Conservation (phyloP, 305 asterid species). For the Fraxinus sp. region DNA sequence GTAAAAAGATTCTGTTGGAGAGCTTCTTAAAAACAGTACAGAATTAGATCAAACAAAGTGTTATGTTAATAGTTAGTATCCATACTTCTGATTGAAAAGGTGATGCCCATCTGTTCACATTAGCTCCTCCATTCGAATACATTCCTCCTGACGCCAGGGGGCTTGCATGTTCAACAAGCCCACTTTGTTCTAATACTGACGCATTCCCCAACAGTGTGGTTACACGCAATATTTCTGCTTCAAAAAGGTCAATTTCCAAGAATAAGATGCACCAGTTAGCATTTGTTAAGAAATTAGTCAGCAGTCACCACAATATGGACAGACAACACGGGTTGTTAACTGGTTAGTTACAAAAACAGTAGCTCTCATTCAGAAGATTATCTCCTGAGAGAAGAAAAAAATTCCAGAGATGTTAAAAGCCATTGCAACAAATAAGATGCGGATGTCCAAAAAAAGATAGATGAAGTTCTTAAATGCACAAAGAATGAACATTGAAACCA, state of each 20-base stretch:
- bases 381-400: conserved; percentile 29
- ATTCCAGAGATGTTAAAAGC: conserved; percentile 33
- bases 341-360: conserved; percentile 55
- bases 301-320: conserved; percentile 86
- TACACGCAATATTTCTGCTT: conserved; percentile 92
- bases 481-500: neutral
- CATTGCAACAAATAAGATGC: conserved; percentile 22
- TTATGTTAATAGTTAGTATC: conserved; percentile 96
- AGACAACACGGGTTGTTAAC: conserved; percentile 52
- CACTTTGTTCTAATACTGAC: conserved; percentile 98
- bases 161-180: conserved; percentile 99
- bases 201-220: conserved; percentile 99
- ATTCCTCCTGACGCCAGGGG: conserved; percentile 97
- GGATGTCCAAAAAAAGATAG: conserved; percentile 6
- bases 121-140: conserved; percentile 98
- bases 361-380: conserved; percentile 22
- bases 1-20: conserved; percentile 31
- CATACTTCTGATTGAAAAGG: conserved; percentile 99
- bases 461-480: neutral
- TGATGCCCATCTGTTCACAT: conserved; percentile 96
- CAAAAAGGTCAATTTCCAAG: conserved; percentile 99
- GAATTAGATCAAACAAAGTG: conserved; percentile 70
- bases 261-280: conserved; percentile 99
- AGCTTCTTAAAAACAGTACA: conserved; percentile 56
- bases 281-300: conserved; percentile 76